These are phyloP conservation scores for Periconia macrospinosa DNA, from an alignment of 2,329 filamentous ascomycete species.

Conservation along the genomic window DNA sequence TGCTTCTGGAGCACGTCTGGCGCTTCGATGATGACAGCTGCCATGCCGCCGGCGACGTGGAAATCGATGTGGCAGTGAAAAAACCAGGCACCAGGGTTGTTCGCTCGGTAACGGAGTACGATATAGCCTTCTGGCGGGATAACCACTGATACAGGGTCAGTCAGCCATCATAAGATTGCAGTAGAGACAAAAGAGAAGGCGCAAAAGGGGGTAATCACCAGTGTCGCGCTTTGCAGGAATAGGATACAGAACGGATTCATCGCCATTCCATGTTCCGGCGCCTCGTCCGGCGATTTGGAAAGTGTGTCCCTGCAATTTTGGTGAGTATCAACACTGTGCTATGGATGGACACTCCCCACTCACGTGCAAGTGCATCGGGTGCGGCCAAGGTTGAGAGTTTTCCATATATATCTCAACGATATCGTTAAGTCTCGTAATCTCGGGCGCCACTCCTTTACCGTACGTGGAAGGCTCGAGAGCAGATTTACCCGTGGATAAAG, in stretches of 20 bases:
- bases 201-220: constrained; percentile 1
- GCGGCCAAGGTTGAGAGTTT: constrained; percentile 37
- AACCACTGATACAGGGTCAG: constrained; percentile 36
- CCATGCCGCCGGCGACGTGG: constrained; percentile 36
- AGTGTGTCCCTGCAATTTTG: constrained; percentile 45
- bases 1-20: constrained; percentile 20
- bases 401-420: constrained; percentile 44
- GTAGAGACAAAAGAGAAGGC: background rate
- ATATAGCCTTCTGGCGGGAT: constrained; percentile 46
- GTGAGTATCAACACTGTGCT: background rate
- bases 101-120: constrained; percentile 42
- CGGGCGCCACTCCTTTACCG: constrained; percentile 54
- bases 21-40: constrained; percentile 30
- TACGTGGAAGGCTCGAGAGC: constrained; percentile 53
- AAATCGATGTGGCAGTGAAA: constrained; percentile 40
- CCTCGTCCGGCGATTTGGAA: constrained; percentile 49
- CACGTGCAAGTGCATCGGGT: constrained; percentile 48
- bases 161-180: no score
- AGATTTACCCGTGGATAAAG: constrained; percentile 58
- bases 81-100: constrained; percentile 44
- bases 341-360: background rate
- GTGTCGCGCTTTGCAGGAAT: constrained; percentile 45
- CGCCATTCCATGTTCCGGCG: constrained; percentile 46
- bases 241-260: constrained; percentile 34
- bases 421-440: constrained; percentile 37